These are phyloP conservation scores for Aspergillus hancockii DNA, from an alignment of 495 filamentous ascomycete species.

Conservation along the genomic window DNA sequence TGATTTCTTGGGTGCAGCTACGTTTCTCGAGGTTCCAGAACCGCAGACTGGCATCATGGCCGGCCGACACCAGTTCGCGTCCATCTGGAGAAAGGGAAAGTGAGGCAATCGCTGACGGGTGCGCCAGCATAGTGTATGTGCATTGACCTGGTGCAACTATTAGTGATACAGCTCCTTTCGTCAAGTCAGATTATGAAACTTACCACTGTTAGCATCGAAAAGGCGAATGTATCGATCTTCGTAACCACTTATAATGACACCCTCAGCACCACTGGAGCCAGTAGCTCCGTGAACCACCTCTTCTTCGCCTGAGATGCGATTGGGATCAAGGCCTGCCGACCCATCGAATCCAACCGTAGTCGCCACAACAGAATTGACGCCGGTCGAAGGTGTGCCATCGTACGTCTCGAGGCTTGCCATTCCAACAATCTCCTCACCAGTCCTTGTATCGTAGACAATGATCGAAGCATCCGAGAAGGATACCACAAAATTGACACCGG, in stretches of 20 bases:
- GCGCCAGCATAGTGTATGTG: conserved; percentile 97
- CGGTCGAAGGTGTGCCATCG: conserved; percentile 77
- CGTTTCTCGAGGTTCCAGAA: conserved; percentile 99
- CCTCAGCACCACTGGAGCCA: conserved; percentile 83
- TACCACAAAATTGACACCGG: conserved; percentile 92
- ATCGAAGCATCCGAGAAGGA: conserved; percentile 88
- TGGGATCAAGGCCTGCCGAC: conserved; percentile 62
- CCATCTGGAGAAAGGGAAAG: conserved; percentile 90
- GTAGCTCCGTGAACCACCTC: conserved; percentile 78
- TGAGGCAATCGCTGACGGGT: conserved; percentile 86
- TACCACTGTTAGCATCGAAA: conserved; percentile 98
- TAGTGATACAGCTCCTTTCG: conserved; percentile 24
- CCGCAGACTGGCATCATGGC: conserved; percentile 89
- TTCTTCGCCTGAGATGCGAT: conserved; percentile 60
- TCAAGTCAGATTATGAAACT: conserved; percentile 34
- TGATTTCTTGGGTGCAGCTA: conserved; percentile 90
- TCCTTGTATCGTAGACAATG: conserved; percentile 86
- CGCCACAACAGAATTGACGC: conserved; percentile 89
- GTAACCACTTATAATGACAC: conserved; percentile 90
- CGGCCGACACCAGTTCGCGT: conserved; percentile 90
- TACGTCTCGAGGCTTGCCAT: conserved; percentile 96
- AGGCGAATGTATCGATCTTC: conserved; percentile 94
- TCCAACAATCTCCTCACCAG: conserved; percentile 84
- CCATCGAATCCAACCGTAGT: conserved; percentile 79
- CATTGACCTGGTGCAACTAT: conserved; percentile 78